phyloP scores from a whole-genome alignment of 805 yeast genomes.

The Pichia eremophila region DNA sequence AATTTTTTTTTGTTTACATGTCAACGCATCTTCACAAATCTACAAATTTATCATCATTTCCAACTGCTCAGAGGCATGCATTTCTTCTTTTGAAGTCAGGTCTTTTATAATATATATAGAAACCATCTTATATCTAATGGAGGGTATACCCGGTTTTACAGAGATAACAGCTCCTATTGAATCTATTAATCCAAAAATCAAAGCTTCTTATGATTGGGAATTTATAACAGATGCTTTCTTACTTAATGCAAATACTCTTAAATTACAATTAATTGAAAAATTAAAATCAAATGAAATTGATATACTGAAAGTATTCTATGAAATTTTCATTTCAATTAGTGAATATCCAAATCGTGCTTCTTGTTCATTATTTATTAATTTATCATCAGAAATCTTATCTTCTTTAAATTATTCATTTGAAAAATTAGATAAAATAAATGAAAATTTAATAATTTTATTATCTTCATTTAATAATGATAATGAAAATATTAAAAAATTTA shows the following conservation, averaged over 20 bases:
- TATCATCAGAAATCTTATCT: slow-evolving; percentile 16
- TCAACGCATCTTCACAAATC: no score
- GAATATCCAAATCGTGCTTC: slow-evolving; percentile 19
- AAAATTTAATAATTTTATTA: slow-evolving; percentile 19
- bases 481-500: slow-evolving; percentile 13
- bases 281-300: slow-evolving; percentile 6
- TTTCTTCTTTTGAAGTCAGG: no score
- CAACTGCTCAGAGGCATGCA: no score
- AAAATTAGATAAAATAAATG: slow-evolving; percentile 12
- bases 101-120: background rate
- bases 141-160: background rate
- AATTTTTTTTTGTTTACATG: no score
- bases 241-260: background rate
- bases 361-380: slow-evolving; percentile 7
- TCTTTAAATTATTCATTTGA: slow-evolving; percentile 9
- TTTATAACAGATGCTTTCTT: slow-evolving; percentile 6
- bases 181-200: background rate
- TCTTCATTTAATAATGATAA: slow-evolving; percentile 19
- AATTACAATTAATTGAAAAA: slow-evolving; percentile 6
- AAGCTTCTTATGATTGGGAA: slow-evolving; percentile 4
- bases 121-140: background rate
- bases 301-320: slow-evolving; percentile 16
- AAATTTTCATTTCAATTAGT: slow-evolving; percentile 15
- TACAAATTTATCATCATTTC: no score
- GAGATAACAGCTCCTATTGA: background rate